phyloP scores from a whole-genome alignment of 345 rosid species.

The Nephelium lappaceum region DNA sequence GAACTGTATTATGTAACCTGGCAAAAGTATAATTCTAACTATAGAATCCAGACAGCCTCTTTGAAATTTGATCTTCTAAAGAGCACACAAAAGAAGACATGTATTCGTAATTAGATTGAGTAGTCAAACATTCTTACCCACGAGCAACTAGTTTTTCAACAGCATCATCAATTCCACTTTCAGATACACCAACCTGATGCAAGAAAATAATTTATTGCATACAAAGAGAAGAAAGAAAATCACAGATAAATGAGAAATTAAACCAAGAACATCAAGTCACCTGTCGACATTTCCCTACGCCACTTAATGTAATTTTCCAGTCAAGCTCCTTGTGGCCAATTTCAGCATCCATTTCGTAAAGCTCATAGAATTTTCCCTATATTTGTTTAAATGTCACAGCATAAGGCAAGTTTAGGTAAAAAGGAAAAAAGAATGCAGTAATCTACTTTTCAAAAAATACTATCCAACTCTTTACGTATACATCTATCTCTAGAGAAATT shows the following conservation, averaged over 20 bases:
- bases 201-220: constrained; percentile 12
- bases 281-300: constrained; percentile 98
- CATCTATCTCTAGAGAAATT: neutral
- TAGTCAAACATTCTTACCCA: constrained; percentile 58
- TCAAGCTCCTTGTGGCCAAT: constrained; percentile 90
- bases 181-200: constrained; percentile 81
- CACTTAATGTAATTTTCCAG: constrained; percentile 93
- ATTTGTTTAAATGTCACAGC: constrained; percentile 22
- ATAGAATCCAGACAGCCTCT: neutral
- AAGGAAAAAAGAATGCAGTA: neutral
- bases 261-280: constrained; percentile 36
- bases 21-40: neutral
- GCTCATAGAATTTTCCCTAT: constrained; percentile 95
- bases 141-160: constrained; percentile 87
- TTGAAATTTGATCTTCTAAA: neutral
- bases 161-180: constrained; percentile 89
- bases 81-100: constrained; percentile 5
- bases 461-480: neutral
- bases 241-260: neutral
- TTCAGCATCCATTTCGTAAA: constrained; percentile 96
- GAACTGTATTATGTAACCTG: neutral
- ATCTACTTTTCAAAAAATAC: neutral
- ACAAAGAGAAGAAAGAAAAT: neutral
- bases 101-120: neutral
- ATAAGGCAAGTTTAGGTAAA: constrained; percentile 21